phyloP scores from a whole-genome alignment of 345 rosid species.

The Euclidium syriacum region DNA sequence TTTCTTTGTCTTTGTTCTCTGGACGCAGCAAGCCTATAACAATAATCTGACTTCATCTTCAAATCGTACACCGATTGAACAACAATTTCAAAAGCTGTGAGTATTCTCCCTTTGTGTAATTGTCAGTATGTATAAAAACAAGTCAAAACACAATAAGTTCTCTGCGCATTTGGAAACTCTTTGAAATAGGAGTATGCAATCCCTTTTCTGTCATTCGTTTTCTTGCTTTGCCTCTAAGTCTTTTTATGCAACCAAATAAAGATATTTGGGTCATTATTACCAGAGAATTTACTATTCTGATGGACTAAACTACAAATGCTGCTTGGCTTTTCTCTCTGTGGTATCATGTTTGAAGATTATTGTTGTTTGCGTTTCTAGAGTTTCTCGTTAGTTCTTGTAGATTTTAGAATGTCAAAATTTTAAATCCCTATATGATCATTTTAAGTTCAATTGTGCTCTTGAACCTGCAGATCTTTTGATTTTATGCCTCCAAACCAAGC shows the following conservation, averaged over 20 bases:
- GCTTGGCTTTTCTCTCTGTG: neutral
- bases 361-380: neutral
- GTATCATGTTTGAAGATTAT: conserved; percentile 2
- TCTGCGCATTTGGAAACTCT: neutral
- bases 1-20: conserved; percentile 4
- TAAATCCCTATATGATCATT: neutral
- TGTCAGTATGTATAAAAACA: neutral
- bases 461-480: conserved; percentile 56
- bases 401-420: neutral
- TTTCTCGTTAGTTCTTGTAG: neutral
- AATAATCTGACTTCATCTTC: conserved; percentile 36
- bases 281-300: neutral
- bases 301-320: neutral
- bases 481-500: conserved; percentile 70
- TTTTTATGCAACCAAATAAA: neutral
- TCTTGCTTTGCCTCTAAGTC: neutral
- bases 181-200: neutral
- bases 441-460: neutral
- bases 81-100: conserved; percentile 80
- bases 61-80: conserved; percentile 47
- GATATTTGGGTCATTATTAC: neutral
- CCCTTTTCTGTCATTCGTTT: neutral
- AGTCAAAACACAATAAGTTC: neutral
- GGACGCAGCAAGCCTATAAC: conserved; percentile 49
- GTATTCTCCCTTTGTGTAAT: conserved; percentile 26